phyloP scores from a whole-genome alignment of 148 eudicot species.

The Camellia lanceoleosa region DNA sequence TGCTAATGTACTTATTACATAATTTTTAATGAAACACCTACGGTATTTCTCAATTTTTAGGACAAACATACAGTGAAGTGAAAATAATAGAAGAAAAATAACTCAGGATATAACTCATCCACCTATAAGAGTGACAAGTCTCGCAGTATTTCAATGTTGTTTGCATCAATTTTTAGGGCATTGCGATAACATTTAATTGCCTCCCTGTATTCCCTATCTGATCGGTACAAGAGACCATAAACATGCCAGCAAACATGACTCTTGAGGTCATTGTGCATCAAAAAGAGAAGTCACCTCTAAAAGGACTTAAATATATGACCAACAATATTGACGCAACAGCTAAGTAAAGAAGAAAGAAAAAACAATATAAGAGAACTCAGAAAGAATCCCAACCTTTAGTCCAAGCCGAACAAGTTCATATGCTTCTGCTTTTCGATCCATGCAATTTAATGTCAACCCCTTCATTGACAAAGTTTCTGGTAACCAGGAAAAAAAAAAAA shows the following conservation, averaged over 20 bases:
- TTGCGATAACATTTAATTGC: conserved; percentile 96
- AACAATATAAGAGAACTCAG: not conserved
- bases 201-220: conserved; percentile 97
- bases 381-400: conserved; percentile 57
- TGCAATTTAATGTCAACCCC: conserved; percentile 93
- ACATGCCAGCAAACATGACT: conserved; percentile 99
- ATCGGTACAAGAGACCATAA: conserved; percentile 93
- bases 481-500: conserved; percentile 20
- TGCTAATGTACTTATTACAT: not conserved
- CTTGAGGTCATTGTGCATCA: conserved; percentile 88
- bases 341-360: not conserved
- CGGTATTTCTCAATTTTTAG: too few species aligned
- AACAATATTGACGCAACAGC: not conserved
- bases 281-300: conserved; percentile 10
- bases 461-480: conserved; percentile 97
- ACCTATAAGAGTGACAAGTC: conserved; percentile 97
- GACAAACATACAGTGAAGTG: too few species aligned
- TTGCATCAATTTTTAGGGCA: conserved; percentile 94
- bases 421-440: conserved; percentile 98
- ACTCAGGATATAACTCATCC: not conserved
- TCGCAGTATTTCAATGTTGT: conserved; percentile 92
- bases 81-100: not conserved
- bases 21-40: not conserved
- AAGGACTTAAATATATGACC: not conserved
- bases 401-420: conserved; percentile 97